Percentiles rank a stretch among this genome's conserved stretches.
Conservation (phyloP, 2,329 filamentous ascomycete genomes). For the Epichloe coenophiala region DNA sequence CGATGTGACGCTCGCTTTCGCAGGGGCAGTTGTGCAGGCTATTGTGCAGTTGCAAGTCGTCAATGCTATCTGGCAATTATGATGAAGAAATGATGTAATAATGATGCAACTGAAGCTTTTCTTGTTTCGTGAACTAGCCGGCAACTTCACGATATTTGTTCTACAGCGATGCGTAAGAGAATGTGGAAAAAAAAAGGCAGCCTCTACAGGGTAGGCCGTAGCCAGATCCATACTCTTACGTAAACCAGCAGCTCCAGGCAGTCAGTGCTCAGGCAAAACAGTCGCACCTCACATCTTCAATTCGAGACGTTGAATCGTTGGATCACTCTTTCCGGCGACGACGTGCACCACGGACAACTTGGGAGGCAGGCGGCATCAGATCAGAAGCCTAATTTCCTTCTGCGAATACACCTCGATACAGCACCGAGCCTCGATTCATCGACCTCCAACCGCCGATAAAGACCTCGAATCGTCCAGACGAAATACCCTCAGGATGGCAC, state of each 20-base stretch:
- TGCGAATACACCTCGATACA: neutral
- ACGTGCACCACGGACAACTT: neutral
- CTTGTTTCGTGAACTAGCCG: no score
- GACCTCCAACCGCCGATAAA: neutral
- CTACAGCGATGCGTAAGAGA: no score
- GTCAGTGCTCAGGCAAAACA: neutral
- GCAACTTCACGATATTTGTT: no score
- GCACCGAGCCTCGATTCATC: neutral
- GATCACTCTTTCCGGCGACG: neutral
- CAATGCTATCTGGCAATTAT: no score
- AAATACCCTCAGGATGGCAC: constrained; percentile 56
- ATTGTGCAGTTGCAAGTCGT: no score
- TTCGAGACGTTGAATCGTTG: neutral
- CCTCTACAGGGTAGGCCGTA: neutral
- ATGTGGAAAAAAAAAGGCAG: neutral
- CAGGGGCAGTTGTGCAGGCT: no score
- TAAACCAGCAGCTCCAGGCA: neutral
- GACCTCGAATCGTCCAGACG: neutral
- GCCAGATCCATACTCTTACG: neutral
- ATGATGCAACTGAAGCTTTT: no score
- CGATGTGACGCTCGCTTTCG: no score
- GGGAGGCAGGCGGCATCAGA: constrained; percentile 1
- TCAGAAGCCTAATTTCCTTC: neutral
- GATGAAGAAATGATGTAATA: no score
- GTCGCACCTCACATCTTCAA: neutral